Conservation (phyloP, 805 yeast genomes). For the Grigorovia transvaalensis region DNA sequence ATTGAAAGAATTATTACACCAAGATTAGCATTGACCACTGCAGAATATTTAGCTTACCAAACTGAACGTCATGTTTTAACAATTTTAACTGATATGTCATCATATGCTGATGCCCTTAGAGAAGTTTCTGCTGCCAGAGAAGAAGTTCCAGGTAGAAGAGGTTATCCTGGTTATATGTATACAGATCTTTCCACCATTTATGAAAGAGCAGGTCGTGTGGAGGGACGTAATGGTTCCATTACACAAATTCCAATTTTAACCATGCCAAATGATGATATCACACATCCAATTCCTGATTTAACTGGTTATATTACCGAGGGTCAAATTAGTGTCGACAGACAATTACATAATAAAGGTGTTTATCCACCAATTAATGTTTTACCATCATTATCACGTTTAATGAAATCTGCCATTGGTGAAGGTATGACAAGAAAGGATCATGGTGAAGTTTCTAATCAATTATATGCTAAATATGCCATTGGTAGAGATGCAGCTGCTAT, state of each 20-base stretch:
- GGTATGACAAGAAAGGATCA: slow-evolving; percentile 99
- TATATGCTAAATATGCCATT: slow-evolving; percentile 97
- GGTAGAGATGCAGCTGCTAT: slow-evolving; percentile 99
- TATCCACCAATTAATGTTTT: slow-evolving; percentile 98
- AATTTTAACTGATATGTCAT: slow-evolving; percentile 96
- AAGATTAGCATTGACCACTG: slow-evolving; percentile 95
- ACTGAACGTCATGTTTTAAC: slow-evolving; percentile 98
- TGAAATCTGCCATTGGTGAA: slow-evolving; percentile 99
- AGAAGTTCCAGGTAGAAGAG: slow-evolving; percentile 99
- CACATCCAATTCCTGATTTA: slow-evolving; percentile 99
- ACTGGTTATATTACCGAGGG: slow-evolving; percentile 99
- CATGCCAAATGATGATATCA: slow-evolving; percentile 99
- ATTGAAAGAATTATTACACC: slow-evolving; percentile 99
- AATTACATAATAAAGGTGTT: slow-evolving; percentile 88
- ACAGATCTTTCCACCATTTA: slow-evolving; percentile 98
- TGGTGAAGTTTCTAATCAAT: slow-evolving; percentile 98
- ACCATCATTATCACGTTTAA: slow-evolving; percentile 94
- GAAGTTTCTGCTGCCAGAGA: slow-evolving; percentile 99
- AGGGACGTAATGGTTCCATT: slow-evolving; percentile 98
- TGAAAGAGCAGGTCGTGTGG: slow-evolving; percentile 99
- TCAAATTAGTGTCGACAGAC: slow-evolving; percentile 95
- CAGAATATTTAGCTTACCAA: slow-evolving; percentile 97
- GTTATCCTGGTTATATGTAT: slow-evolving; percentile 99
- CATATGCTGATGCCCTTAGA: slow-evolving; percentile 99
- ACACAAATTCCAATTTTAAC: slow-evolving; percentile 98